A percentile compares a stretch with the other conserved stretches of the same genome.
These are phyloP conservation scores for Nematocida sp. DNA, from an alignment of 371 early-diverging fungal species.

Conservation along the genomic window DNA sequence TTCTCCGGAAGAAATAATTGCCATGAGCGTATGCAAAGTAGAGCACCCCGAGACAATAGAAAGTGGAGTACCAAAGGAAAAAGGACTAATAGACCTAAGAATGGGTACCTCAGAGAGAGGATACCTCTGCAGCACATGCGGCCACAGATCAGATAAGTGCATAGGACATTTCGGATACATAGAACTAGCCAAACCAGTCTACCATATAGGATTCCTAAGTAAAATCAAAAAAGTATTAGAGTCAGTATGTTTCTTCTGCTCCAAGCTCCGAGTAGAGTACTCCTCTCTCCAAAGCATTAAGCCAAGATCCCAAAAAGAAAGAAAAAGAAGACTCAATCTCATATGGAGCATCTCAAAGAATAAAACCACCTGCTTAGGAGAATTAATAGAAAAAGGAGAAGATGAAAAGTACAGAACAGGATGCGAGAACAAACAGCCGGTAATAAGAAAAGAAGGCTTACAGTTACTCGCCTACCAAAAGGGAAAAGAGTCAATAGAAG, in stretches of 20 bases:
- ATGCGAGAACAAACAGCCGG: constrained; percentile 85
- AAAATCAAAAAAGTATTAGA: constrained; percentile 89
- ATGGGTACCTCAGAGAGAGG: constrained; percentile 97
- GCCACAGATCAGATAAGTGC: constrained; percentile 86
- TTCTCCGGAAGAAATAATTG: constrained; percentile 70
- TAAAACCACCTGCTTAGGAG: constrained; percentile 78
- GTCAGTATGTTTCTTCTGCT: constrained; percentile 92
- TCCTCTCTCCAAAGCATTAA: neutral
- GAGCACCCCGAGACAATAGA: constrained; percentile 89
- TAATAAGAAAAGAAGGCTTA: constrained; percentile 80
- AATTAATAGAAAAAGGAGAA: constrained; percentile 47
- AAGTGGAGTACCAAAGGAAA: constrained; percentile 78
- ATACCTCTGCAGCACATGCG: constrained; percentile 92
- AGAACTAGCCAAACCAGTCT: constrained; percentile 91
- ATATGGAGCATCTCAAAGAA: constrained; percentile 85
- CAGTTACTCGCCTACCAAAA: constrained; percentile 72
- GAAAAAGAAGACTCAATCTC: constrained; percentile 67
- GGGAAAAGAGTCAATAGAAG: constrained; percentile 65
- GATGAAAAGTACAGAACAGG: constrained; percentile 68
- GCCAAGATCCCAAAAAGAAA: constrained; percentile 53
- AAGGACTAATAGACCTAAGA: constrained; percentile 88
- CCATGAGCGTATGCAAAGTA: constrained; percentile 86
- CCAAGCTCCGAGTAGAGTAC: constrained; percentile 81
- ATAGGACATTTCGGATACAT: constrained; percentile 98
- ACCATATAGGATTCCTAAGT: constrained; percentile 73